These are phyloP conservation scores for Rhododendron simsii DNA, from an alignment of 148 eudicot genomes.

Conservation along the genomic window DNA sequence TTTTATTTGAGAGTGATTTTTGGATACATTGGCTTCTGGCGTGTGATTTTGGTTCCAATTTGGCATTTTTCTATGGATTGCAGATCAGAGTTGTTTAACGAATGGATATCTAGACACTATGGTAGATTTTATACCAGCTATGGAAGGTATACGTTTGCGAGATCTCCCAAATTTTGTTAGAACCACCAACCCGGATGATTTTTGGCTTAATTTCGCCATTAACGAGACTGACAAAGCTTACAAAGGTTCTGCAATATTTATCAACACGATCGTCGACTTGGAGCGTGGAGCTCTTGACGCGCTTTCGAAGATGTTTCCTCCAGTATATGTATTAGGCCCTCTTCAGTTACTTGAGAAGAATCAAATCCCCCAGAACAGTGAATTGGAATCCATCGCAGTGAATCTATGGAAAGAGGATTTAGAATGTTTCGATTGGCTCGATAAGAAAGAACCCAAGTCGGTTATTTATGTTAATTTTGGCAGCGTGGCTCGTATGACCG, in stretches of 20 bases:
- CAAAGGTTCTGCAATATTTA: conserved; percentile 20
- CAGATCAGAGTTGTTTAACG: conserved; percentile 17
- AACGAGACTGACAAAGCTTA: neutral
- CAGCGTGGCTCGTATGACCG: conserved; percentile 28
- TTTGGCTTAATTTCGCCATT: conserved; percentile 4
- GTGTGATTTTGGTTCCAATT: no score
- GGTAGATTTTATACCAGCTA: conserved; percentile 13
- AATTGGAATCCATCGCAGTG: neutral
- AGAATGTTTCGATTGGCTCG: conserved; percentile 26
- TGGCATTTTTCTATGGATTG: neutral
- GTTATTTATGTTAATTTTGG: conserved; percentile 37
- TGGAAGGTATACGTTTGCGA: conserved; percentile 26
- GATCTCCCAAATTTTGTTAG: conserved; percentile 27
- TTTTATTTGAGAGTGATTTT: no score
- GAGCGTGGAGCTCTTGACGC: conserved; percentile 13
- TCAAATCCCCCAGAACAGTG: neutral
- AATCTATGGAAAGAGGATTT: conserved; percentile 32
- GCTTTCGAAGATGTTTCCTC: conserved; percentile 11
- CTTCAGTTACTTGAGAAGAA: conserved; percentile 11
- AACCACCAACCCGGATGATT: conserved; percentile 15
- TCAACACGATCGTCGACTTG: conserved; percentile 18
- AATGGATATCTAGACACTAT: conserved; percentile 23
- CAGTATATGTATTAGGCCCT: neutral
- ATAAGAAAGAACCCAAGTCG: conserved; percentile 15
- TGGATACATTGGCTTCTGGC: no score